phyloP scores from a whole-genome alignment of 1,284 basidiomycete genomes.

The Moesziomyces sp. region DNA sequence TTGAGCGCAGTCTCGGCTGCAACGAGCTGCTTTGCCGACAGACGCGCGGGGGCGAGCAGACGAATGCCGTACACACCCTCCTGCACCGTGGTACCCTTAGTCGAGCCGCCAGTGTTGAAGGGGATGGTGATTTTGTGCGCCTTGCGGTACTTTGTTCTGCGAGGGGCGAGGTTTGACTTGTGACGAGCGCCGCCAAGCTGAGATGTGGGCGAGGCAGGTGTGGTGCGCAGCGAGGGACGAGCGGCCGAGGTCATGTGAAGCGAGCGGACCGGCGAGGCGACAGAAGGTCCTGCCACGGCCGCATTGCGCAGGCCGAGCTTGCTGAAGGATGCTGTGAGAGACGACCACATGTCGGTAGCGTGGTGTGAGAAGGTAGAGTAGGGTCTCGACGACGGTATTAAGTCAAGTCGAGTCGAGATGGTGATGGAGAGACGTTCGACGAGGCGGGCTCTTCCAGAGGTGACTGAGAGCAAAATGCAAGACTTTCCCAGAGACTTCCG shows the following conservation, averaged over 20 bases:
- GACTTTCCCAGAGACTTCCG: constrained; percentile 10
- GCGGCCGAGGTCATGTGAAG: constrained; percentile 16
- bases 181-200: constrained; percentile 66
- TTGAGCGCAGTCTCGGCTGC: constrained; percentile 88
- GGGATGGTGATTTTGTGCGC: constrained; percentile 84
- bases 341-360: constrained; percentile 19
- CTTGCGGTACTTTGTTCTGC: constrained; percentile 82
- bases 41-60: constrained; percentile 82
- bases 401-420: not conserved
- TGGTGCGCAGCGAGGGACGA: not conserved
- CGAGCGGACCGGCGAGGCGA: constrained; percentile 15
- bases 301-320: constrained; percentile 18
- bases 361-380: too few relatives aligned
- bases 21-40: constrained; percentile 91
- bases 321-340: constrained; percentile 31
- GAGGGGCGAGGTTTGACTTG: constrained; percentile 80
- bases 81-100: constrained; percentile 90
- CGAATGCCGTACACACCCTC: constrained; percentile 92
- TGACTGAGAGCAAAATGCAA: constrained; percentile 2
- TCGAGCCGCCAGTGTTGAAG: constrained; percentile 79
- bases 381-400: not conserved
- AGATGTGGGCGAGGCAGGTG: not conserved
- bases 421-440: constrained; percentile 2
- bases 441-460: not conserved
- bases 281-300: constrained; percentile 15